Conservation (phyloP, 192 early-diverging fungal genomes). For the Spinellus fusiger region DNA sequence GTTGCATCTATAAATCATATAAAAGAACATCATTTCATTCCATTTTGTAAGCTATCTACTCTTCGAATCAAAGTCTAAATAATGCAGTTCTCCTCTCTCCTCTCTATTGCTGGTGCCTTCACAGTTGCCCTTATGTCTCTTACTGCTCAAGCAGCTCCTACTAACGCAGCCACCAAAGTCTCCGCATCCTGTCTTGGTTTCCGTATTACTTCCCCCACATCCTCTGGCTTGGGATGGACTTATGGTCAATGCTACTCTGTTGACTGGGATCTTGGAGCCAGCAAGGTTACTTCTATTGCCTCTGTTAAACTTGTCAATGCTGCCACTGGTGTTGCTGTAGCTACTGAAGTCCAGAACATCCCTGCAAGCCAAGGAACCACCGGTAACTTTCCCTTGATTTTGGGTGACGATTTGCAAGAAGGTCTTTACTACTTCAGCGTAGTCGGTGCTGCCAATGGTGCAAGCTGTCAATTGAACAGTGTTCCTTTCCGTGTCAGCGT, state of each 20-base stretch:
- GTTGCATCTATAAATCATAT: too few species aligned
- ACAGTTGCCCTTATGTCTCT: not conserved
- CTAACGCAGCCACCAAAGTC: not conserved
- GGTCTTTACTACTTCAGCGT: conserved; percentile 19
- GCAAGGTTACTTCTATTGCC: conserved; percentile 2
- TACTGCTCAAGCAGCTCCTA: not conserved
- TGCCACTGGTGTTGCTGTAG: not conserved
- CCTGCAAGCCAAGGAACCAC: not conserved
- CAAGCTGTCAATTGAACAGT: not conserved
- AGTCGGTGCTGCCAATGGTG: not conserved
- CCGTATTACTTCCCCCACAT: conserved; percentile 11
- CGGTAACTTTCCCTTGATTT: not conserved
- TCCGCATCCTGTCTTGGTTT: conserved; percentile 14
- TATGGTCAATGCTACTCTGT: conserved; percentile 14
- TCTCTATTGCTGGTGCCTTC: not conserved
- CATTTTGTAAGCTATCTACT: too few species aligned
- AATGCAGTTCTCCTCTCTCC: not conserved
- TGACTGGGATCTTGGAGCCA: conserved; percentile 14
- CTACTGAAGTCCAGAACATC: conserved; percentile 1
- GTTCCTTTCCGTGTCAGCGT: conserved; percentile 3
- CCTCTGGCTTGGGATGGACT: conserved; percentile 14
- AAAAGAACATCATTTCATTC: too few species aligned
- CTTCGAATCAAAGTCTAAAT: too few species aligned
- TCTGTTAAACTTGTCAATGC: conserved; percentile 6
- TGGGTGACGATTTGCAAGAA: not conserved